A percentile compares a stretch with the other conserved stretches of the same genome.
Evolutionary conservation across 306 rosid genomes (phyloP).

Genomic region (Alnus glutinosa): DNA sequence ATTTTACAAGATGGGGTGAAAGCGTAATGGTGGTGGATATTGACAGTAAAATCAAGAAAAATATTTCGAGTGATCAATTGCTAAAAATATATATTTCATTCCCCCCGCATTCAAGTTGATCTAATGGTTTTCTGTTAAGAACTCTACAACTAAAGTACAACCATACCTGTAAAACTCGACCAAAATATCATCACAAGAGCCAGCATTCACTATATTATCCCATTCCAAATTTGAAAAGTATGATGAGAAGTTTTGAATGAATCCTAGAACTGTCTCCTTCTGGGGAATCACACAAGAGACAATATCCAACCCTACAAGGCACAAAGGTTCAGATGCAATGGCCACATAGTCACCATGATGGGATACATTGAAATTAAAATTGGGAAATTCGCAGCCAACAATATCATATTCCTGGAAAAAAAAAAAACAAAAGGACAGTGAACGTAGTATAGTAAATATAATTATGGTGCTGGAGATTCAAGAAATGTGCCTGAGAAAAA

Average conservation of each 20-base stretch:
- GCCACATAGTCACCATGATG: slow-evolving; percentile 95
- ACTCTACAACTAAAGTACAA: slow-evolving; percentile 13
- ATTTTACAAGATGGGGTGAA: neutral
- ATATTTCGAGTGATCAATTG: neutral
- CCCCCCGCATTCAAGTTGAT: neutral
- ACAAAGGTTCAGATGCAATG: slow-evolving; percentile 86
- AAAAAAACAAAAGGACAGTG: slow-evolving; percentile 16
- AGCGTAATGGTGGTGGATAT: neutral
- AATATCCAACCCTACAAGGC: slow-evolving; percentile 83
- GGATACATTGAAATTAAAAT: slow-evolving; percentile 84
- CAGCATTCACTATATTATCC: slow-evolving; percentile 59
- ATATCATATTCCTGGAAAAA: slow-evolving; percentile 51
- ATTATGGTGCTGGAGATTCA: neutral
- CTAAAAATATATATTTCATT: neutral
- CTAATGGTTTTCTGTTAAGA: slow-evolving; percentile 11
- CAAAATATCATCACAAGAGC: slow-evolving; percentile 54
- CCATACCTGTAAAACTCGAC: slow-evolving; percentile 70
- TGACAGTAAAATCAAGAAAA: neutral
- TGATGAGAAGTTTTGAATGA: slow-evolving; percentile 55
- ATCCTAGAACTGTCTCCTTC: slow-evolving; percentile 52
- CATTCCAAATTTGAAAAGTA: slow-evolving; percentile 82
- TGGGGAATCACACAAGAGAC: slow-evolving; percentile 60
- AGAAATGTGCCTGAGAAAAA: neutral
- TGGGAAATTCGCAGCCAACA: slow-evolving; percentile 48
- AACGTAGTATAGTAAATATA: neutral